Evolutionary conservation across 2,329 filamentous ascomycete genomes (phyloP).

Genomic region (Claviceps pazoutovae): DNA sequence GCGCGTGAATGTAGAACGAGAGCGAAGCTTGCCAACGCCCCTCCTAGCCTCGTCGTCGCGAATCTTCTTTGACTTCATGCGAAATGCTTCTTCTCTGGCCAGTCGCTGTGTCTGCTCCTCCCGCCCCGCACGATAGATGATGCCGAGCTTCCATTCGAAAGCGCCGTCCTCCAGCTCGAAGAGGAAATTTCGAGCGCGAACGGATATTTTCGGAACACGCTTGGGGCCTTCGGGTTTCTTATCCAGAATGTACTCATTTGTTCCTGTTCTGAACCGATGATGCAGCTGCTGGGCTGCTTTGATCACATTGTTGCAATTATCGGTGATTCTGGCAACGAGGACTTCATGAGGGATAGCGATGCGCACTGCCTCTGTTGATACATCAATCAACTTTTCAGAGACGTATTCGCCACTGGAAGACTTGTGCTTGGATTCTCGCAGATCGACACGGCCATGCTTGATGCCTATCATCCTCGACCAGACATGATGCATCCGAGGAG

Average conservation of each 20-base stretch:
- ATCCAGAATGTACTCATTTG: slow-evolving; percentile 74
- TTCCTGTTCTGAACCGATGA: slow-evolving; percentile 78
- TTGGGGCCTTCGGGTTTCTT: slow-evolving; percentile 81
- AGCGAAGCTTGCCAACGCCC: slow-evolving; percentile 37
- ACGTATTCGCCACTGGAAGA: slow-evolving; percentile 40
- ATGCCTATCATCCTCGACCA: slow-evolving; percentile 83
- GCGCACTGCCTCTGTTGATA: slow-evolving; percentile 73
- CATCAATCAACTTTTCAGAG: slow-evolving; percentile 71
- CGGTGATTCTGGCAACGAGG: slow-evolving; percentile 77
- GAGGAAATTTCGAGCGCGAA: slow-evolving; percentile 68
- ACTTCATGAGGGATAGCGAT: slow-evolving; percentile 84
- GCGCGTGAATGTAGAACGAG: slow-evolving; percentile 35
- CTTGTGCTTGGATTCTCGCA: slow-evolving; percentile 63
- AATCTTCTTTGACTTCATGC: slow-evolving; percentile 74
- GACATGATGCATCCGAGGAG: slow-evolving; percentile 65
- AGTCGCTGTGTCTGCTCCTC: slow-evolving; percentile 82
- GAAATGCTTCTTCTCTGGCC: slow-evolving; percentile 80
- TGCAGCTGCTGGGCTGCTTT: slow-evolving; percentile 88
- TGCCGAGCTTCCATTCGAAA: slow-evolving; percentile 93
- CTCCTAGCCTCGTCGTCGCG: slow-evolving; percentile 52
- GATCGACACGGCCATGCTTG: slow-evolving; percentile 66
- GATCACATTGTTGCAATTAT: slow-evolving; percentile 77
- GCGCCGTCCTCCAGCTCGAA: slow-evolving; percentile 93
- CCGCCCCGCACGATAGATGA: slow-evolving; percentile 82
- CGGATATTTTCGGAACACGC: slow-evolving; percentile 67